Base-by-base conservation (phyloP, 1,284 basidiomycete genomes). In the Mycena sp. region DNA sequence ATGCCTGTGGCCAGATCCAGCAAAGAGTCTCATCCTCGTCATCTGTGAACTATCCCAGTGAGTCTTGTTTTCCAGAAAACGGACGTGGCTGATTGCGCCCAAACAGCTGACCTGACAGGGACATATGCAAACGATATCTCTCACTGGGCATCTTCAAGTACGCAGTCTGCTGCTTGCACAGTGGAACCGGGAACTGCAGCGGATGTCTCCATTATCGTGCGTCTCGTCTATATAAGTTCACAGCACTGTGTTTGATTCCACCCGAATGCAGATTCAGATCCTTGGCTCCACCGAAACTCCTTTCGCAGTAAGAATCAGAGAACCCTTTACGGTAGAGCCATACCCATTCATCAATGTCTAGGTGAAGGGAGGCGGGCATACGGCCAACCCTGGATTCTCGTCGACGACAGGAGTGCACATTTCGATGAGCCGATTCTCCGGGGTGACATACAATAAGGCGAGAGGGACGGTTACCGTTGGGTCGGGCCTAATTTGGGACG, bases 381-480 rank as follows among this genome's bases (percentile, higher is more conserved):
- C 82, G 0, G 66, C 76, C 5, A 87, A 86, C 64, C 80, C 78
- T 0, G 81, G 80, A 1, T 86, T 85, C 64, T 81, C 85, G 1
- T 87, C 85, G 0, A 87, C 87, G 2, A 68, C 70, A 0, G 87
- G 86, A 6, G 80, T 89, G 3, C 85, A 85, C 0, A 85, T 89
- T 58, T 73, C 83, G 3, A 83, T 89, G 85, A 73, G 67, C 26
- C 76, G 79, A 4, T 87, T 88, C 70, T 78, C 78, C 1, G 71
- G 82, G 0, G 76, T 86, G 12, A 73, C 67, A 6, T 85, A 86
- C 54, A 69, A 84, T 54, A 60, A 74, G 2, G 61, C 62, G 0
- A 65, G 77, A 0, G 75, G 79, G 58, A 83, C 79, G 0, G 85
- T 74, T 1, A 76, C 74, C 0, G 70, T 88, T 21, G 87, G 87